Evolutionary conservation across 2,329 filamentous ascomycete species (phyloP).

Genomic region (Pseudogymnoascus sp.): DNA sequence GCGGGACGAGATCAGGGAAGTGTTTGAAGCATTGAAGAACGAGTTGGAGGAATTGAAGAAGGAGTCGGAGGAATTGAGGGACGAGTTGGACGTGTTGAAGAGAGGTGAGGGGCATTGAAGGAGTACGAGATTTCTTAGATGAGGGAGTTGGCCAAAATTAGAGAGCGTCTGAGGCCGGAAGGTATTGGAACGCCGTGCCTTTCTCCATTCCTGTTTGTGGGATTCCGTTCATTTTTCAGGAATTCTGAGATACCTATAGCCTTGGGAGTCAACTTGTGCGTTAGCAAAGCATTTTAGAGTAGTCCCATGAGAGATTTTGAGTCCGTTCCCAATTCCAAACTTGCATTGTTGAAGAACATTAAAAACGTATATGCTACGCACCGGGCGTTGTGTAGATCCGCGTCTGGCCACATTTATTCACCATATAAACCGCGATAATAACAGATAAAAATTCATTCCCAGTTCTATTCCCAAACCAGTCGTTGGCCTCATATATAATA

Average conservation of each 20-base stretch:
- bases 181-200: background rate
- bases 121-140: no score
- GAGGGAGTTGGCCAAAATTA: background rate
- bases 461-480: slow-evolving; percentile 8
- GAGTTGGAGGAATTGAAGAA: background rate
- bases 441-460: slow-evolving; percentile 2
- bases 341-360: no score
- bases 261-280: background rate
- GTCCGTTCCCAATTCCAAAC: background rate
- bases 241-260: no score
- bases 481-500: slow-evolving; percentile 8
- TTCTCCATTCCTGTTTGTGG: background rate
- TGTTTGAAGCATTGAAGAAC: background rate
- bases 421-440: background rate
- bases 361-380: background rate
- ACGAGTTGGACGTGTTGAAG: background rate
- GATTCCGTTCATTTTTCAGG: background rate
- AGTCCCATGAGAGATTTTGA: background rate
- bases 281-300: background rate
- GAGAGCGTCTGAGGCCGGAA: background rate
- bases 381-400: no score
- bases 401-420: background rate
- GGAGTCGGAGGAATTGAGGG: background rate
- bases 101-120: background rate
- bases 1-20: background rate